Evolutionary conservation across 129 eudicot genomes (phyloP).

Genomic region (Cynara cardunculus): DNA sequence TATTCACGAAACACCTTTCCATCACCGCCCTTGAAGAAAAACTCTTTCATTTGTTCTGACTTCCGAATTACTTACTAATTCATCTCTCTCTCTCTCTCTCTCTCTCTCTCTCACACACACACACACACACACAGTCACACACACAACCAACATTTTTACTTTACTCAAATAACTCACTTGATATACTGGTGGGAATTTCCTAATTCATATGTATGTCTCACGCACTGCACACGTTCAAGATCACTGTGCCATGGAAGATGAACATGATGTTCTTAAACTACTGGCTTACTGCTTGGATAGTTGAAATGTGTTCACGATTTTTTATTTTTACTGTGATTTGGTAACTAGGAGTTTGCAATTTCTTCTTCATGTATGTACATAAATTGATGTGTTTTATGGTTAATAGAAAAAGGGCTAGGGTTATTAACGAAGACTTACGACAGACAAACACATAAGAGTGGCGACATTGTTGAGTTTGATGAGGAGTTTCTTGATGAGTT

Average conservation of each 20-base stretch:
- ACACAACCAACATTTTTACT: background rate
- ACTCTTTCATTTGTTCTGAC: background rate
- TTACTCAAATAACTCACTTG: background rate
- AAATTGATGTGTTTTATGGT: background rate
- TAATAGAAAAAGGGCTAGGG: slow-evolving; percentile 67
- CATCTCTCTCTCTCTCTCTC: background rate
- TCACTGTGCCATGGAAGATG: slow-evolving; percentile 52
- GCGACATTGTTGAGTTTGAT: slow-evolving; percentile 34
- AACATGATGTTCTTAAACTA: slow-evolving; percentile 33
- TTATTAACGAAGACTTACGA: slow-evolving; percentile 39
- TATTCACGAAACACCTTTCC: background rate
- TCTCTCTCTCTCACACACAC: too few relatives aligned
- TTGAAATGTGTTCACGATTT: background rate
- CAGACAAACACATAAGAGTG: slow-evolving; percentile 16
- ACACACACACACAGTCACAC: too few relatives aligned
- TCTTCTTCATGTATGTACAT: background rate
- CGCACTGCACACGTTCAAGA: background rate
- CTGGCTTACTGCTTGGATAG: slow-evolving; percentile 56
- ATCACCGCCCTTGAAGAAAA: background rate
- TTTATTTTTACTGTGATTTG: background rate
- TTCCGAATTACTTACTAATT: background rate
- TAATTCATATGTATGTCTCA: background rate
- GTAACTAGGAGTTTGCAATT: slow-evolving; percentile 11
- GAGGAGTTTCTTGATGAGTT: slow-evolving; percentile 57
- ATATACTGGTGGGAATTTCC: slow-evolving; percentile 20